A percentile compares a stretch with the other conserved stretches of the same genome.
These are phyloP conservation scores for Coemansia sp. DNA, from an alignment of 192 early-diverging fungal genomes.

Conservation along the genomic window DNA sequence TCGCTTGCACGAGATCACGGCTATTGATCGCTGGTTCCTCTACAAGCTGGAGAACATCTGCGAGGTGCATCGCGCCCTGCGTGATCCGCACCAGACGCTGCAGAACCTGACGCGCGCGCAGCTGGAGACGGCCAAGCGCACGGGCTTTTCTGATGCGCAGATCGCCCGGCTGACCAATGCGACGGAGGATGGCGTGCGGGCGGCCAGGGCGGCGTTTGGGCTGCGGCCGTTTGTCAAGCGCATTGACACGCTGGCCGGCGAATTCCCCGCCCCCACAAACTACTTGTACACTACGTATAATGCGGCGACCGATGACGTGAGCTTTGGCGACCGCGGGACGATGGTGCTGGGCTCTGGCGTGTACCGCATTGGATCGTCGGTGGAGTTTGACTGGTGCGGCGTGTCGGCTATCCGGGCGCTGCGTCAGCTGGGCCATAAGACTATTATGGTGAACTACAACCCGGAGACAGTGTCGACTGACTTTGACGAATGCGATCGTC, in stretches of 20 bases:
- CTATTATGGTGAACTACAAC: slow-evolving; percentile 98
- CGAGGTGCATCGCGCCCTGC: slow-evolving; percentile 51
- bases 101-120: slow-evolving; percentile 58
- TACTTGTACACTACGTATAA: slow-evolving; percentile 99
- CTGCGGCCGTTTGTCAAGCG: slow-evolving; percentile 90
- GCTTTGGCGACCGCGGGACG: slow-evolving; percentile 83
- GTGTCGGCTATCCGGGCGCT: slow-evolving; percentile 81
- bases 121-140: slow-evolving; percentile 74
- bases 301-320: slow-evolving; percentile 79
- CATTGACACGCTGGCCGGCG: slow-evolving; percentile 94
- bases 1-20: slow-evolving; percentile 74
- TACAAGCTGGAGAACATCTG: slow-evolving; percentile 84
- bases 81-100: slow-evolving; percentile 53
- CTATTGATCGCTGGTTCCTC: slow-evolving; percentile 90
- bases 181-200: slow-evolving; percentile 70
- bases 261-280: slow-evolving; percentile 95
- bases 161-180: slow-evolving; percentile 60
- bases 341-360: slow-evolving; percentile 98
- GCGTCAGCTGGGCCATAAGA: slow-evolving; percentile 73
- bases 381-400: slow-evolving; percentile 97
- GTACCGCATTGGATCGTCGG: slow-evolving; percentile 94
- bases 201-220: slow-evolving; percentile 64
- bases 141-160: slow-evolving; percentile 87
- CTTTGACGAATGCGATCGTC: slow-evolving; percentile 95
- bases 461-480: slow-evolving; percentile 98